These are phyloP conservation scores for Rosa hybrid DNA, from an alignment of 331 rosid genomes.

Conservation along the genomic window DNA sequence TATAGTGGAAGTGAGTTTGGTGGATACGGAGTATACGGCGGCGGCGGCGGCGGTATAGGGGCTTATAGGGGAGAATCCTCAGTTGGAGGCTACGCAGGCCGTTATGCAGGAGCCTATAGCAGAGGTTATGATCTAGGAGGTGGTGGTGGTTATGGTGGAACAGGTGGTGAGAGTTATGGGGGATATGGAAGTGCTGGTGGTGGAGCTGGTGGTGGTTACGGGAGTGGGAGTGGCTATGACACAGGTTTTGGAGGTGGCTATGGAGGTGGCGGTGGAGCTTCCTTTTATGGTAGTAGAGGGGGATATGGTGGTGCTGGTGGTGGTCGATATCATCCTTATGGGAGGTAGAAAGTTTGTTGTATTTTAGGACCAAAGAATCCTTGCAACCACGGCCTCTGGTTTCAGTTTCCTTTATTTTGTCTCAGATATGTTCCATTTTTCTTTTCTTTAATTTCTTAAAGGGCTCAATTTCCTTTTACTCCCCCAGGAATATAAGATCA, in stretches of 20 bases:
- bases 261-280: conserved; percentile 67
- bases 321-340: conserved; percentile 93
- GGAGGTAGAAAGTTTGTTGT: conserved; percentile 57
- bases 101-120: conserved; percentile 84
- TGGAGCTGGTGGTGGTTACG: conserved; percentile 52
- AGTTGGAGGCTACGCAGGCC: conserved; percentile 59
- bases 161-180: conserved; percentile 68
- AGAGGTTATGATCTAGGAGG: conserved; percentile 80
- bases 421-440: conserved; percentile 10
- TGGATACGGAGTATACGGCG: conserved; percentile 67
- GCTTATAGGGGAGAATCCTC: conserved; percentile 86
- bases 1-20: conserved; percentile 72
- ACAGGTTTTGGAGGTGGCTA: conserved; percentile 51
- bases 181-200: conserved; percentile 53
- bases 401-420: neutral
- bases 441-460: neutral
- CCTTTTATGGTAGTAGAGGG: conserved; percentile 91
- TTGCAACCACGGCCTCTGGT: conserved; percentile 30
- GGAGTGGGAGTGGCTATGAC: conserved; percentile 72
- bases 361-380: conserved; percentile 38
- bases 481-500: conserved; percentile 7
- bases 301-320: conserved; percentile 73
- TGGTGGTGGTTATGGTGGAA: conserved; percentile 66
- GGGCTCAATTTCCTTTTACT: conserved; percentile 10
- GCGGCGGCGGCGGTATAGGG: conserved; percentile 53